Percentiles rank a stretch among this genome's conserved stretches.
phyloP scores from a whole-genome alignment of 2,329 filamentous ascomycete genomes.

The Botryosphaeria agaves region DNA sequence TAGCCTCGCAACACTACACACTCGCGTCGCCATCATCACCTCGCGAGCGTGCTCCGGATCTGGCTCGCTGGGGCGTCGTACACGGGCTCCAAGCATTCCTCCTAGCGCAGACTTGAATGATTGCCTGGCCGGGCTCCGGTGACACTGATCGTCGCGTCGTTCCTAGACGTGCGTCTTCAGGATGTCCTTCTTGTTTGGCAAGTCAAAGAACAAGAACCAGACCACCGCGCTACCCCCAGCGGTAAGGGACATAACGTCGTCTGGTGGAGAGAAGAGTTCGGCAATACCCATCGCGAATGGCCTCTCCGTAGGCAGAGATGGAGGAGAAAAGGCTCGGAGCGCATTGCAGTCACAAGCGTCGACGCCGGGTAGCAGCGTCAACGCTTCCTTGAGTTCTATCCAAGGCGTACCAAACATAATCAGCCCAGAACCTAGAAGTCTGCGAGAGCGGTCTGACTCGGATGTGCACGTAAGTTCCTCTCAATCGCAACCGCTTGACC shows the following conservation, averaged over 20 bases:
- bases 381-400: slow-evolving; percentile 49
- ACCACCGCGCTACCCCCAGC: slow-evolving; percentile 32
- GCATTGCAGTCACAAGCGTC: slow-evolving; percentile 36
- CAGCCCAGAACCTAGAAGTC: slow-evolving; percentile 48
- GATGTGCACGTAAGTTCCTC: slow-evolving; percentile 33
- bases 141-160: too few species aligned
- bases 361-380: slow-evolving; percentile 58
- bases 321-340: slow-evolving; percentile 15
- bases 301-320: slow-evolving; percentile 11
- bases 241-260: slow-evolving; percentile 37
- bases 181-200: slow-evolving; percentile 38
- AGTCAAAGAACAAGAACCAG: slow-evolving; percentile 18
- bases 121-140: too few species aligned
- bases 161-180: too few species aligned
- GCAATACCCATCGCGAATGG: slow-evolving; percentile 31
- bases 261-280: slow-evolving; percentile 30
- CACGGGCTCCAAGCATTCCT: too few species aligned
- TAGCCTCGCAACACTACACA: too few species aligned
- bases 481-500: slow-evolving; percentile 27
- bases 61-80: too few species aligned
- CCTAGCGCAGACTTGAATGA: too few species aligned
- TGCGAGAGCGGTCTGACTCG: slow-evolving; percentile 37
- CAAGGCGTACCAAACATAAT: slow-evolving; percentile 35
- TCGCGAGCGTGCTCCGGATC: too few species aligned
- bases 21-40: too few species aligned